Base-by-base conservation (phyloP, 2,329 filamentous ascomycete species). In the Pseudofabraea citricarpa region DNA sequence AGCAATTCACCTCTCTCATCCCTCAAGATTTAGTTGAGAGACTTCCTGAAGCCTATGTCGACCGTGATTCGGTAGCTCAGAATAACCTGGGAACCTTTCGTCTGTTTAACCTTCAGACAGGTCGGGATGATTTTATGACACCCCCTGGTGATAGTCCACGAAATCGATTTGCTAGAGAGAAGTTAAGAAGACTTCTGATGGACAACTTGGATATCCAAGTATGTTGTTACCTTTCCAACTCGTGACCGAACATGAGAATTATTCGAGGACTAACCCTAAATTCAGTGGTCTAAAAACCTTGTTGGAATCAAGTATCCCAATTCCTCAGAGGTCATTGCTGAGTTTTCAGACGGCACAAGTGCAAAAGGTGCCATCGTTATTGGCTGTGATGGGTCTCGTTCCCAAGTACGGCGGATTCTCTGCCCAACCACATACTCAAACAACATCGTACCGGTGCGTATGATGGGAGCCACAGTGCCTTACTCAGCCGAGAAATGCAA, bases 91-190 rank as follows among this genome's bases (percentile, higher is more conserved):
- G 74, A 0, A 64, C 62, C 0, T 79, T 77, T 41, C 69, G 71
- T 0, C 77, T 77, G 47, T 75, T 76, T 36, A 71, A 84, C 54
- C 64, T 82, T n/a, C 70, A 62, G 52, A 72, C 68, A 0, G 73
- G 69, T 3, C 62, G 71, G 40, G 62, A 56, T 45, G 51, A 56
- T 40, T 53, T 64, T 9, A 61, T 61, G 4, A 57, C 62, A 2
- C 54, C 58, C n/a, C 39, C 48, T 4, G 38, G 21, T 16, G 55
- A 59, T 24, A 55, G 65, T 6, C 58, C 65, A 36, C 58, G 65
- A 7, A 60, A 40, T 23, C 20, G 42, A 29, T 40, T 68, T 12
- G 58, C 56, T 37, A 55, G 65, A 15, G 60, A 59, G 15, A 55
- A 61, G 26, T 48, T 68, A 44, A 56, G 63, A 31, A 51, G 56